Conservation (phyloP, 257 asterid species). For the Forsythia viridissima region DNA sequence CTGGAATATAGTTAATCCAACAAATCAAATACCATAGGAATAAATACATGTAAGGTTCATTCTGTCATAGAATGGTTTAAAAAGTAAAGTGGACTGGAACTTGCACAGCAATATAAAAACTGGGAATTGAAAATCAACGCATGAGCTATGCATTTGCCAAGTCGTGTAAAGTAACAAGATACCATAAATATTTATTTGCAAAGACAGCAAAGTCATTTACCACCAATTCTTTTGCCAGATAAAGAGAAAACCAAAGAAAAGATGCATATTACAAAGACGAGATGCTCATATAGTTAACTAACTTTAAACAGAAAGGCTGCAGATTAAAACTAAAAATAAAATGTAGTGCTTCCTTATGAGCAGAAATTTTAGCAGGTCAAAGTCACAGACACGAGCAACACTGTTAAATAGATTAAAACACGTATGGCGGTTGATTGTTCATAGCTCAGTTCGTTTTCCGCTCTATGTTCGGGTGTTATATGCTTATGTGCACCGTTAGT, state of each 20-base stretch:
- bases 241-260: not conserved
- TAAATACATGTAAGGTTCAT: constrained; percentile 1
- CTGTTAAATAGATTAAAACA: not conserved
- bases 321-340: not conserved
- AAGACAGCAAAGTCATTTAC: not conserved
- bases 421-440: not conserved
- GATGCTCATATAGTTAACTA: not conserved
- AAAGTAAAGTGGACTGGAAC: constrained; percentile 7
- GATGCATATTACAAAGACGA: not conserved
- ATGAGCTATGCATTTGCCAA: not conserved
- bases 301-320: not conserved
- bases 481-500: not conserved
- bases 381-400: not conserved
- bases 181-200: not conserved
- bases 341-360: not conserved
- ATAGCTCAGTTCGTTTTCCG: not conserved
- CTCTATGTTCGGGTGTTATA: not conserved
- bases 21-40: constrained; percentile 16
- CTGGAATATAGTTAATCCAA: constrained; percentile 36
- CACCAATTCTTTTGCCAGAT: not conserved
- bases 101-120: constrained; percentile 7
- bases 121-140: not conserved
- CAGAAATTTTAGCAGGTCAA: not conserved
- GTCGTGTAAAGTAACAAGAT: not conserved
- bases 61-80: not conserved